These are phyloP conservation scores for Stephanodiscus triporus DNA, from an alignment of 108 stramenopile species.

Conservation along the genomic window DNA sequence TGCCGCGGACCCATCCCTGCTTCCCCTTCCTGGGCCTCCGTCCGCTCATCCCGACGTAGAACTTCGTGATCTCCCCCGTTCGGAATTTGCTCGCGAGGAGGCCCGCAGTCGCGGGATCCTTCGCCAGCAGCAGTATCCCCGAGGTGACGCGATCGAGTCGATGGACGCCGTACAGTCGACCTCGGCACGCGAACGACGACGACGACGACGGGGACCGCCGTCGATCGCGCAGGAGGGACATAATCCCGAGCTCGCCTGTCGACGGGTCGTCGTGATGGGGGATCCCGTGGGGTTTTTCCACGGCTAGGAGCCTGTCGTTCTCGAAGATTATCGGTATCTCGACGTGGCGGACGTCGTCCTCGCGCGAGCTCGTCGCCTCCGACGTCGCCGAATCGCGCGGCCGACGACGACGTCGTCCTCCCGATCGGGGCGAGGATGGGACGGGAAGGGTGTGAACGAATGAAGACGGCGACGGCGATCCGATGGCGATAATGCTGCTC, in stretches of 20 bases:
- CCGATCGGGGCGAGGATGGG: too few relatives aligned
- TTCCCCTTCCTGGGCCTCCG: constrained; percentile 72
- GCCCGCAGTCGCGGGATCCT: constrained; percentile 55
- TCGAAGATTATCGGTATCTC: constrained; percentile 63
- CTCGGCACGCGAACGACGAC: constrained; percentile 18
- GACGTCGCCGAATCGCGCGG: background rate
- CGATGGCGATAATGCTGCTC: too few relatives aligned
- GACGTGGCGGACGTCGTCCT: background rate
- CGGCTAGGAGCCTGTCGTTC: constrained; percentile 59
- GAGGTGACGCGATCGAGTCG: constrained; percentile 79
- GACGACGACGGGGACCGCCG: constrained; percentile 16
- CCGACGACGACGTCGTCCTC: too few relatives aligned
- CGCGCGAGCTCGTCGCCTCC: background rate
- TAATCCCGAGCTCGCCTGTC: constrained; percentile 42
- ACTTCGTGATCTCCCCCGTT: constrained; percentile 35
- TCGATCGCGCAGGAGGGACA: constrained; percentile 42
- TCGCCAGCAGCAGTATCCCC: constrained; percentile 81
- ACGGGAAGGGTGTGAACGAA: background rate
- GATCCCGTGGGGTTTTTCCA: constrained; percentile 70
- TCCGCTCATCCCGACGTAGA: constrained; percentile 70
- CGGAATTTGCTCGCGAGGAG: constrained; percentile 51
- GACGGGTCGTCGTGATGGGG: constrained; percentile 68
- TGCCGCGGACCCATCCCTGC: constrained; percentile 80
- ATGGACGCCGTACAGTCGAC: constrained; percentile 81
- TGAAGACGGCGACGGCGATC: too few relatives aligned